A percentile compares a stretch with the other conserved stretches of the same genome.
phyloP scores from a whole-genome alignment of 768 basidiomycete genomes.

The Rossbeevera mucosa region DNA sequence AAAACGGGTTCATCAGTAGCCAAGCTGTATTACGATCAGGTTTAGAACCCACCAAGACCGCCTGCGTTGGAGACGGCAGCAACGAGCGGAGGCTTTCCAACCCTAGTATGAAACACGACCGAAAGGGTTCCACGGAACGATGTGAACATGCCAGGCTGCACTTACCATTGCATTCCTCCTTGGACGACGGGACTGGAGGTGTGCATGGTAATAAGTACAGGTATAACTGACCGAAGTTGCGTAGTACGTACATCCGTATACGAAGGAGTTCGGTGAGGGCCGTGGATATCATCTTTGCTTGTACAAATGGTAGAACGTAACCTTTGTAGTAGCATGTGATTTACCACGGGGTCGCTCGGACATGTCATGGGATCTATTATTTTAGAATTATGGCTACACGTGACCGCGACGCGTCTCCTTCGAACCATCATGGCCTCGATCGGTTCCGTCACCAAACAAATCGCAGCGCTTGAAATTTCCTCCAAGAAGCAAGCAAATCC shows the following conservation, averaged over 20 bases:
- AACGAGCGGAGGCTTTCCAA: conserved; percentile 69
- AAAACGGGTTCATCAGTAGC: neutral
- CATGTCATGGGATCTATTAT: no score
- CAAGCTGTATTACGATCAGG: neutral
- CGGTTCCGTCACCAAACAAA: conserved; percentile 56
- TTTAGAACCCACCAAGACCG: conserved; percentile 53
- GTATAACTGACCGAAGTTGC: neutral
- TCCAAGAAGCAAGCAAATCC: conserved; percentile 42
- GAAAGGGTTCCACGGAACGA: neutral
- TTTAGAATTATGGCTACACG: conserved; percentile 25
- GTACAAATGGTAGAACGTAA: no score
- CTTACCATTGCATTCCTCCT: conserved; percentile 88
- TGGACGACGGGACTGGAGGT: conserved; percentile 67
- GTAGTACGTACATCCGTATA: conserved; percentile 57
- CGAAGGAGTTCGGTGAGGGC: conserved; percentile 59
- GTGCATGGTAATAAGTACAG: neutral
- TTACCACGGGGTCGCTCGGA: no score
- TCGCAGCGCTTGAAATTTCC: conserved; percentile 64
- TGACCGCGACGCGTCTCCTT: conserved; percentile 25
- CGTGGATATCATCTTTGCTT: conserved; percentile 42
- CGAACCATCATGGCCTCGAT: conserved; percentile 43
- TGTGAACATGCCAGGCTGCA: neutral
- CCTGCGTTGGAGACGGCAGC: conserved; percentile 82
- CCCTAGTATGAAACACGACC: conserved; percentile 43
- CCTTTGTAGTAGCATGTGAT: no score